These are phyloP conservation scores for Aurinia saxatilis DNA, from an alignment of 345 rosid species.

Conservation along the genomic window DNA sequence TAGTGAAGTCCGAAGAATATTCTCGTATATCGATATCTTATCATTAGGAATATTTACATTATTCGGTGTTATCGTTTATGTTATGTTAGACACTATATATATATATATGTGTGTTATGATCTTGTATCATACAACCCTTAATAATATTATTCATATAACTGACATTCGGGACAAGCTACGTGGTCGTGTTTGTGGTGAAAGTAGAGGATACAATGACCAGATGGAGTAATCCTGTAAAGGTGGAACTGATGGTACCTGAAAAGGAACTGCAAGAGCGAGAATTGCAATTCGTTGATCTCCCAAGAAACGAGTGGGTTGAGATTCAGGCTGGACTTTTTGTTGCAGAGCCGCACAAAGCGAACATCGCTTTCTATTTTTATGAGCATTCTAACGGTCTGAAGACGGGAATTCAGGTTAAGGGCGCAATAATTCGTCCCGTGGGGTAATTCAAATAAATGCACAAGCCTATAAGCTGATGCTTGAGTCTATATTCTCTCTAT, in stretches of 20 bases:
- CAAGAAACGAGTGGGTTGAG: conserved; percentile 36
- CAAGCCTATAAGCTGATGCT: too few species aligned
- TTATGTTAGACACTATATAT: too few species aligned
- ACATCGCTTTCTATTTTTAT: conserved; percentile 32
- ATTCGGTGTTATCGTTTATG: too few species aligned
- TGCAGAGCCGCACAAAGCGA: not conserved
- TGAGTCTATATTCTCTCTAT: too few species aligned
- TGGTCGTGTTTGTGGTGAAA: conserved; percentile 37
- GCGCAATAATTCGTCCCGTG: conserved; percentile 35
- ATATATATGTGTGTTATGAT: too few species aligned
- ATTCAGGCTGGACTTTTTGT: conserved; percentile 35
- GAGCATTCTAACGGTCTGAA: conserved; percentile 30
- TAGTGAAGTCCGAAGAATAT: too few species aligned
- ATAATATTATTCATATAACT: too few species aligned
- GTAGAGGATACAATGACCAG: conserved; percentile 30
- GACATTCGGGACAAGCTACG: conserved; percentile 31
- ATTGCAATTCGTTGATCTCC: not conserved
- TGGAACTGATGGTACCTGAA: conserved; percentile 22
- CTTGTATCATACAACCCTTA: too few species aligned
- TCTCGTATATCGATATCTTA: too few species aligned
- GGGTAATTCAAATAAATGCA: too few species aligned
- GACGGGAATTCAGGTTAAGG: conserved; percentile 39
- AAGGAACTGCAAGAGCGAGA: not conserved
- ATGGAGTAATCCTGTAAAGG: conserved; percentile 41
- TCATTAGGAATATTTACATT: too few species aligned